phyloP scores from a whole-genome alignment of 257 asterid genomes.

The Gentiana macrophylla region DNA sequence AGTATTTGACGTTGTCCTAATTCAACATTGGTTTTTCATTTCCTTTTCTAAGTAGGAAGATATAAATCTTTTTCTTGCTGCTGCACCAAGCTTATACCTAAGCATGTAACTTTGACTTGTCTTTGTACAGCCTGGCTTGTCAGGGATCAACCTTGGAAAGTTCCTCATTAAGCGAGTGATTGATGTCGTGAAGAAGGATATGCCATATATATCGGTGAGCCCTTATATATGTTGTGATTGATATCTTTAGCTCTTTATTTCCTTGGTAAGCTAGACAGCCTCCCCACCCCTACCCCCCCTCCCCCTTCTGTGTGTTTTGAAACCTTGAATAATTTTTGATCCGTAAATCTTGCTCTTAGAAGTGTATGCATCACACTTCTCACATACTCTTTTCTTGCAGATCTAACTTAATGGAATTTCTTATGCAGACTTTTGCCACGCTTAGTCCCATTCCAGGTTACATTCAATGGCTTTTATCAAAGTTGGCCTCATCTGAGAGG shows the following conservation, averaged over 20 bases:
- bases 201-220: conserved; percentile 75
- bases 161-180: conserved; percentile 91
- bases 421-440: conserved; percentile 84
- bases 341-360: not conserved
- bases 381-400: not conserved
- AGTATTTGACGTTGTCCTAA: too few species aligned
- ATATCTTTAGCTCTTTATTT: too few species aligned
- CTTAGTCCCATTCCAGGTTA: conserved; percentile 97
- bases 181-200: conserved; percentile 83
- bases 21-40: not conserved
- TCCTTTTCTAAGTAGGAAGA: not conserved
- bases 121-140: conserved; percentile 76
- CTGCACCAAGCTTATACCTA: not conserved
- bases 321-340: not conserved
- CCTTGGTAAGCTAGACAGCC: too few species aligned
- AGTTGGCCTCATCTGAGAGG: conserved; percentile 61
- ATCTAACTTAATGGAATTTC: conserved; percentile 14
- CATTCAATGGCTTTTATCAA: conserved; percentile 79
- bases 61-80: not conserved
- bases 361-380: conserved; percentile 2
- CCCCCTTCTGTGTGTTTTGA: too few species aligned
- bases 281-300: too few species aligned
- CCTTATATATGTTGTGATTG: not conserved
- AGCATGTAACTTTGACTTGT: conserved; percentile 6
- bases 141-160: conserved; percentile 93